Base-by-base conservation (phyloP, 1,284 basidiomycete genomes). In the Cystobasidium slooffiae region DNA sequence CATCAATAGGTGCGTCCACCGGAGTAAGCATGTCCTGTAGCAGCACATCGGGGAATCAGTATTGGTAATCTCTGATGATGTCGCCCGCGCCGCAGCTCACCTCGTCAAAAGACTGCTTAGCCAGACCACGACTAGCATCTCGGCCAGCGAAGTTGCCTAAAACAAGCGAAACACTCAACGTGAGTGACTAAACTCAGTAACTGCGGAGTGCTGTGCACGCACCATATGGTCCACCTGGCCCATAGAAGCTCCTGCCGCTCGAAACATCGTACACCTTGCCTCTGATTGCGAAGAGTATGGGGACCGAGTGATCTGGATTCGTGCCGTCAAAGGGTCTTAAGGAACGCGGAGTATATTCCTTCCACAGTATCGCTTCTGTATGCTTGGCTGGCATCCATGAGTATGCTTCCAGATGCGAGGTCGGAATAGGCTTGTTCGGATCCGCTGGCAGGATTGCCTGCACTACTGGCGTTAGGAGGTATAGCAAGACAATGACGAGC, bases 81-180 rank as follows among this genome's bases (percentile, higher is more conserved):
- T 20, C 43, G 47, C 9, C 14, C 22, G 9, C 47, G 46, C 65
- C 1, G 76, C 22, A 80, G 63, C 75, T 80, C 77, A 78, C 78
- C 41, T 55, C 46, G 31, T 80, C 80, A 64, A 80, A 81, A 0
- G 75, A 76, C 62, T 81, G 80, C 66, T 81, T 80, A 0, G 80
- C 79, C 24, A 81, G 69, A 0, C 80, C 80, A 44, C 80, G 75
- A 44, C 79, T 79, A n/a, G 80, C 80, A 75, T 81, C 80, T 22
- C 80, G 59, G 1, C 80, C 80, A 3, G 79, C 80, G 53, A 81
- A 81, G 68, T 72, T 75, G 43, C 76, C 75, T 70, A 72, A 78
- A 16, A 74, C 74, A 75, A 9, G 9, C 41, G 9, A 3, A 24
- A 20, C 37, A 20, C 61, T n/a, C 39, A 24, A 47, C 52, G 39